These are phyloP conservation scores for Herpetospermum pedunculosum DNA, from an alignment of 306 rosid species.

Conservation along the genomic window DNA sequence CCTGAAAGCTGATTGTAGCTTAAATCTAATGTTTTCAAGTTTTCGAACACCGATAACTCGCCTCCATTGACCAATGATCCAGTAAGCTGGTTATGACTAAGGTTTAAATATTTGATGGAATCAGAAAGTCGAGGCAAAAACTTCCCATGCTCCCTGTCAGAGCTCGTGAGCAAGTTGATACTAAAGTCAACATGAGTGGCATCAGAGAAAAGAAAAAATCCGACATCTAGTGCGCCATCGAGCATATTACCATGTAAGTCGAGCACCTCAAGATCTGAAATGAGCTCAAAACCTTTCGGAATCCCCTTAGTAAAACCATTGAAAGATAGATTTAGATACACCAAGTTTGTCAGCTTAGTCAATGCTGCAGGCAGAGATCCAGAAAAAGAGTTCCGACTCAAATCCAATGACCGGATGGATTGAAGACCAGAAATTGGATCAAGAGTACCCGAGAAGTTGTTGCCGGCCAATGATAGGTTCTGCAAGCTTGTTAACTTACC, in stretches of 20 bases:
- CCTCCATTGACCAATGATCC: constrained; percentile 68
- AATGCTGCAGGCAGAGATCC: constrained; percentile 53
- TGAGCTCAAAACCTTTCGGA: constrained; percentile 66
- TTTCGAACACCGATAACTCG: constrained; percentile 46
- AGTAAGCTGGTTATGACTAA: constrained; percentile 69
- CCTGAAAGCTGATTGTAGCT: constrained; percentile 86
- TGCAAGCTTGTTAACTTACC: constrained; percentile 48
- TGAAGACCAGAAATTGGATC: constrained; percentile 48
- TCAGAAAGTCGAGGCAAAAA: constrained; percentile 61
- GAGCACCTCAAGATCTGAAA: constrained; percentile 52
- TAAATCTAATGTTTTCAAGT: constrained; percentile 85
- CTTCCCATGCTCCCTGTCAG: constrained; percentile 39
- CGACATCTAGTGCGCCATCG: constrained; percentile 49
- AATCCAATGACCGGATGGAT: constrained; percentile 69
- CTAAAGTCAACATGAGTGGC: constrained; percentile 80
- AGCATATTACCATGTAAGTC: constrained; percentile 86
- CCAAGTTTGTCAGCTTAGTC: constrained; percentile 43
- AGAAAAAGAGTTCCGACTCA: constrained; percentile 65
- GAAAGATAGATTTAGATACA: constrained; percentile 55
- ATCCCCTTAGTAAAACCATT: constrained; percentile 57
- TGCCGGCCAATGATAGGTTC: constrained; percentile 70
- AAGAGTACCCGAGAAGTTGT: constrained; percentile 85
- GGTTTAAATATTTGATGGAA: constrained; percentile 61
- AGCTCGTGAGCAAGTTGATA: constrained; percentile 55
- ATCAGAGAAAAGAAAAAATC: constrained; percentile 39